Conservation (phyloP, 2,329 filamentous ascomycete genomes). For the Sphaceloma murrayae region DNA sequence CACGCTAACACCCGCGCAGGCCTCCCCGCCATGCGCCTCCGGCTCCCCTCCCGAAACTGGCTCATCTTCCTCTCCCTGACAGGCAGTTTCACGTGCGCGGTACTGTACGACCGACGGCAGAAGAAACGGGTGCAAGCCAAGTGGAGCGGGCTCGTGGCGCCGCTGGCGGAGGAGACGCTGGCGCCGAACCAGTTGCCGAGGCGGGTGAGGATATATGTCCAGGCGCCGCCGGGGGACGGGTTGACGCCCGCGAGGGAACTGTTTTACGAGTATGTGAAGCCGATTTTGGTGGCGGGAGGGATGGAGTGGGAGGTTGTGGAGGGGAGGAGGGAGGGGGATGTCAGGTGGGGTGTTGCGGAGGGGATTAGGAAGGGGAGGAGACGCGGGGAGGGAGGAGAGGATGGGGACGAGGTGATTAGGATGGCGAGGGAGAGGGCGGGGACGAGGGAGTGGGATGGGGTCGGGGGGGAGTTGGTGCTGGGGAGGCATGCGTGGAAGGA, state of each 20-base stretch:
- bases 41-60: slow-evolving; percentile 93
- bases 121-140: slow-evolving; percentile 76
- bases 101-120: slow-evolving; percentile 87
- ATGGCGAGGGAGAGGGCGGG: slow-evolving; percentile 56
- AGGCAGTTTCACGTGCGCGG: slow-evolving; percentile 64
- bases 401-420: slow-evolving; percentile 51
- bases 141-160: slow-evolving; percentile 77
- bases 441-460: slow-evolving; percentile 61
- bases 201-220: slow-evolving; percentile 75
- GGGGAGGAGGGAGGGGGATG: slow-evolving; percentile 83
- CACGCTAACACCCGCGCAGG: slow-evolving; percentile 39
- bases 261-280: slow-evolving; percentile 93
- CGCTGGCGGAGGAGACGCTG: slow-evolving; percentile 71
- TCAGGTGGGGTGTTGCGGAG: slow-evolving; percentile 78
- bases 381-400: slow-evolving; percentile 44
- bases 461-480: slow-evolving; percentile 76
- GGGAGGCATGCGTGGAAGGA: slow-evolving; percentile 96
- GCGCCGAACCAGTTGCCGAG: slow-evolving; percentile 64
- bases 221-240: slow-evolving; percentile 77
- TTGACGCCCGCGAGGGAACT: slow-evolving; percentile 81
- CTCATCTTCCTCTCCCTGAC: slow-evolving; percentile 83
- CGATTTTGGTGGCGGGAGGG: slow-evolving; percentile 76
- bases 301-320: slow-evolving; percentile 96
- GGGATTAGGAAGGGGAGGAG: slow-evolving; percentile 60
- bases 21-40: slow-evolving; percentile 70